Percentiles rank a stretch among this genome's conserved stretches.
Conservation (phyloP, 306 rosid species). For the Vigna unguiculata region DNA sequence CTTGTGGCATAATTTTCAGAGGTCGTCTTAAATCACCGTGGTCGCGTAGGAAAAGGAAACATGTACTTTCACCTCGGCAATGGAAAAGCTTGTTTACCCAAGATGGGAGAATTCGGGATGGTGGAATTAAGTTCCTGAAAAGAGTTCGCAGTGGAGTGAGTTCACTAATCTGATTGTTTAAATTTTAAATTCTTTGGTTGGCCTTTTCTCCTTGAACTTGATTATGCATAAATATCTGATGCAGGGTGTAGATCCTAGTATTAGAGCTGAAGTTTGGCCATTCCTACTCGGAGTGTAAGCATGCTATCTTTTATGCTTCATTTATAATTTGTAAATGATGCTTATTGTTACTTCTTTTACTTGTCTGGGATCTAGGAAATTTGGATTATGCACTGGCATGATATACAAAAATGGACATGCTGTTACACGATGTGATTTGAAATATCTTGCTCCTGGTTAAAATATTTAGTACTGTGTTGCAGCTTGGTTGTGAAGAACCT, state of each 20-base stretch:
- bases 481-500: slow-evolving; percentile 22
- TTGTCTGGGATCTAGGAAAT: slow-evolving; percentile 33
- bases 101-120: slow-evolving; percentile 86
- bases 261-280: slow-evolving; percentile 97
- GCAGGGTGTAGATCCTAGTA: slow-evolving; percentile 95
- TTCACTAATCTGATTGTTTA: slow-evolving; percentile 40
- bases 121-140: slow-evolving; percentile 88
- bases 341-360: slow-evolving; percentile 12
- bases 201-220: slow-evolving; percentile 41
- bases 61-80: slow-evolving; percentile 75
- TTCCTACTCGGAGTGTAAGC: slow-evolving; percentile 99
- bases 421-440: slow-evolving; percentile 13
- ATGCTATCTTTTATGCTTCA: slow-evolving; percentile 36
- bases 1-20: slow-evolving; percentile 58
- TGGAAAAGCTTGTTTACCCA: slow-evolving; percentile 81
- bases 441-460: slow-evolving; percentile 25
- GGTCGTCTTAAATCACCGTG: slow-evolving; percentile 97
- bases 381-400: background rate
- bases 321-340: slow-evolving; percentile 20
- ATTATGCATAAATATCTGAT: slow-evolving; percentile 44
- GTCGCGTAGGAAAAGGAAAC: slow-evolving; percentile 97
- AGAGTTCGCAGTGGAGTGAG: slow-evolving; percentile 99
- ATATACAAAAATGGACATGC: slow-evolving; percentile 3
- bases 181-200: slow-evolving; percentile 1
- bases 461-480: background rate